Base-by-base conservation (phyloP, 345 rosid genomes). In the Psidium friedrichsthalianum region DNA sequence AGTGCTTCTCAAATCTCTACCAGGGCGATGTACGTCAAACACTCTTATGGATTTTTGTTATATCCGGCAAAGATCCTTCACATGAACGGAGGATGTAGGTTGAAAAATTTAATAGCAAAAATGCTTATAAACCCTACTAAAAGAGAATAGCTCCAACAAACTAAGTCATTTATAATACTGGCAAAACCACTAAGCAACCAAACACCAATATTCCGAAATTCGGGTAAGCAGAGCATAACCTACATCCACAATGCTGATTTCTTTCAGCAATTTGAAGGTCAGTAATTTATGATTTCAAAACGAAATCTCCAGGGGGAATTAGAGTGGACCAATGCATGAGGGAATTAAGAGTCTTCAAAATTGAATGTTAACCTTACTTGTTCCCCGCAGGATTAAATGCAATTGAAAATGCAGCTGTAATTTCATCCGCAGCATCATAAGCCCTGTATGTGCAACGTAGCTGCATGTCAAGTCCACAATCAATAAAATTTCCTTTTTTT, bases 361-460 rank as follows among this genome's bases (percentile, higher is more conserved):
- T 2, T 82, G 52, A 83, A 22, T 52, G n/a, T 51, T 55, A 84
- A 86, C 78, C 96, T 93, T 91, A 97, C 99, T 93, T 97, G 86
- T 93, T 92, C 51, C 99, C 99, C 20, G 89, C 90, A 61, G 98
- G 96, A 90, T 96, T 97, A 83, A 97, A 94, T 86, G 97, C 94
- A 88, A 94, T 82, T 64, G 99, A 96, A 89, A 94, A 89, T 82
- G 99, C 99, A 86, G 99, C 98, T 85, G 96, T 93, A 54, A 97
- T 96, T 90, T 97, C 99, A 90, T 97, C 99, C 89, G 95, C 91
- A 42, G 96, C 94, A 95, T 97, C 98, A 90, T 95, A 97, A 78
- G 99, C 99, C 76, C 99, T 95, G 85, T 97, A 97, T 3, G 99
- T 95, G 87, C 99, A 96, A 29, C 99, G 98, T 82, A 97, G 90